These are phyloP conservation scores for Sherardia arvensis DNA, from an alignment of 257 asterid species.

Conservation along the genomic window DNA sequence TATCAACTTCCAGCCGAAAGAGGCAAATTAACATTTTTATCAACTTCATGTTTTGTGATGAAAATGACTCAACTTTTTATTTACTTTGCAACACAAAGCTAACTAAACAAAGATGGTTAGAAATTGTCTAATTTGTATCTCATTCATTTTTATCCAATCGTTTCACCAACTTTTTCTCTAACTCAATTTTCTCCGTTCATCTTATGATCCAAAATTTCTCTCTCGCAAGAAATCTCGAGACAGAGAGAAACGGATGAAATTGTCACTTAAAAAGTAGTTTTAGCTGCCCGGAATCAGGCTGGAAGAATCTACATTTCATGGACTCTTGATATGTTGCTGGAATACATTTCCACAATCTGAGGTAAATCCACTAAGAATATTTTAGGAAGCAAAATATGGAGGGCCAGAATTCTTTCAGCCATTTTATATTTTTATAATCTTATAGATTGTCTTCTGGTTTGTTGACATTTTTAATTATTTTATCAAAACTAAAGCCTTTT, in stretches of 20 bases:
- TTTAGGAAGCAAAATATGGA: neutral
- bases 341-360: neutral
- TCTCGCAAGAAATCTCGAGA: no score
- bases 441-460: neutral
- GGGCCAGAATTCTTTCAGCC: no score
- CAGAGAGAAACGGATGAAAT: neutral
- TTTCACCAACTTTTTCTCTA: no score
- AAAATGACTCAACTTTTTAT: neutral
- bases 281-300: neutral
- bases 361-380: no score
- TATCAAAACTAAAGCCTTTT: neutral
- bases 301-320: neutral
- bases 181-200: no score
- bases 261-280: neutral
- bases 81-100: no score
- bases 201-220: no score
- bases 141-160: no score
- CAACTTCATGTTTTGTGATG: slow-evolving; percentile 3
- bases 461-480: no score
- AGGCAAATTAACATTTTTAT: slow-evolving; percentile 2
- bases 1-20: slow-evolving; percentile 8
- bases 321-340: neutral
- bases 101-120: neutral
- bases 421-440: no score
- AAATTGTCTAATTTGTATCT: neutral